Evolutionary conservation across 345 rosid species (phyloP).

Genomic region (Euphorbia pulcherrima): DNA sequence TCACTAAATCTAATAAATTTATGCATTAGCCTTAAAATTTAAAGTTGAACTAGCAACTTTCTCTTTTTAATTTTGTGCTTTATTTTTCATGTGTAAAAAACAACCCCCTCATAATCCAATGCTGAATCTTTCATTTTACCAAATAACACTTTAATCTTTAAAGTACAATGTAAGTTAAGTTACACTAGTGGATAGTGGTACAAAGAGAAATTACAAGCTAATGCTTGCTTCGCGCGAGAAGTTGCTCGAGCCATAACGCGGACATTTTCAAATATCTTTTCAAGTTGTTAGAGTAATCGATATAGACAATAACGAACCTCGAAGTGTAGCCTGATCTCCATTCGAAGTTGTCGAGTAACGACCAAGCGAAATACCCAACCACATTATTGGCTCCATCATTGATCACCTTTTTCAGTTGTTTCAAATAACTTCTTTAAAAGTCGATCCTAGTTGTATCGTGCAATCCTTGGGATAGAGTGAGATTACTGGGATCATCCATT

Average conservation of each 20-base stretch:
- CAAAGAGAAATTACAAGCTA: too few relatives aligned
- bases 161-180: too few relatives aligned
- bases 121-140: too few relatives aligned
- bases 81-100: too few relatives aligned
- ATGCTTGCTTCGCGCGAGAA: slow-evolving; percentile 39
- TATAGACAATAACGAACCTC: slow-evolving; percentile 87
- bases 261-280: slow-evolving; percentile 91
- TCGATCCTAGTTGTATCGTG: slow-evolving; percentile 74
- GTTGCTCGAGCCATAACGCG: slow-evolving; percentile 74
- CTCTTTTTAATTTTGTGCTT: too few relatives aligned
- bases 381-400: slow-evolving; percentile 85
- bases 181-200: too few relatives aligned
- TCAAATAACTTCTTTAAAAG: slow-evolving; percentile 66
- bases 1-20: too few relatives aligned
- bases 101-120: too few relatives aligned
- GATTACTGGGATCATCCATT: slow-evolving; percentile 87
- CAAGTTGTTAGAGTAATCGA: slow-evolving; percentile 51
- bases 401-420: slow-evolving; percentile 69
- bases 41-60: too few relatives aligned
- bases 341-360: slow-evolving; percentile 85
- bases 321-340: slow-evolving; percentile 92
- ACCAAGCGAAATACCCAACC: slow-evolving; percentile 82
- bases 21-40: too few relatives aligned
- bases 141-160: too few relatives aligned
- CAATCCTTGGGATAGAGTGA: slow-evolving; percentile 62